These are phyloP conservation scores for Edaphochlamys debaryana DNA, from an alignment of 139 green algal species.

Conservation along the genomic window DNA sequence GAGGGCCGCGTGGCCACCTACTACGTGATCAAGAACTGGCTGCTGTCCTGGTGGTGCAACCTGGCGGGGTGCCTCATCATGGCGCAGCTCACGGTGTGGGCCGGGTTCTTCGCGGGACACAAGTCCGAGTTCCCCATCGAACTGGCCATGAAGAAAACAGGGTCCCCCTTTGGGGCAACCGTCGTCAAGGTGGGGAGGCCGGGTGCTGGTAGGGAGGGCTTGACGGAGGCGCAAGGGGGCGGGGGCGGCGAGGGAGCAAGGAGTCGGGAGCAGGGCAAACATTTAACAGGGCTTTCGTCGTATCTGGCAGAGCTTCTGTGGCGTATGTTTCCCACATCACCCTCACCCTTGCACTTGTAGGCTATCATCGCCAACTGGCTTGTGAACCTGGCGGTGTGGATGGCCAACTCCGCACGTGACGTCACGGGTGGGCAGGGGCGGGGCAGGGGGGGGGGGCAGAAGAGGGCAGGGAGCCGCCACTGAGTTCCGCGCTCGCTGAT, in stretches of 20 bases:
- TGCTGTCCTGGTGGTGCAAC: slow-evolving; percentile 28
- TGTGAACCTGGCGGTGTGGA: slow-evolving; percentile 86
- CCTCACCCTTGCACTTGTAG: slow-evolving; percentile 74
- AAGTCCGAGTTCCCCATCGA: slow-evolving; percentile 19
- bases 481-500: too few species aligned
- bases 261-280: neutral
- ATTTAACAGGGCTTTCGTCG: too few species aligned
- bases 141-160: slow-evolving; percentile 30
- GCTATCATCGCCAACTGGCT: slow-evolving; percentile 67
- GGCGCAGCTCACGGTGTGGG: slow-evolving; percentile 32
- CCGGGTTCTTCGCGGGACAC: neutral
- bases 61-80: slow-evolving; percentile 31
- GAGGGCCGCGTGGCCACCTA: slow-evolving; percentile 57
- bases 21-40: slow-evolving; percentile 25
- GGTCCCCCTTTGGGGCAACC: slow-evolving; percentile 28
- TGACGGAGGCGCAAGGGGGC: neutral
- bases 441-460: neutral
- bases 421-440: slow-evolving; percentile 6
- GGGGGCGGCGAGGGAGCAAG: neutral
- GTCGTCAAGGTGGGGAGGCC: slow-evolving; percentile 65
- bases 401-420: slow-evolving; percentile 58
- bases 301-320: neutral
- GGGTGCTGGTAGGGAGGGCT: too few species aligned
- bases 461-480: neutral
- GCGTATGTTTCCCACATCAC: neutral